Conservation (phyloP, 305 asterid species). For the Fraxinus xanthoxyloides region DNA sequence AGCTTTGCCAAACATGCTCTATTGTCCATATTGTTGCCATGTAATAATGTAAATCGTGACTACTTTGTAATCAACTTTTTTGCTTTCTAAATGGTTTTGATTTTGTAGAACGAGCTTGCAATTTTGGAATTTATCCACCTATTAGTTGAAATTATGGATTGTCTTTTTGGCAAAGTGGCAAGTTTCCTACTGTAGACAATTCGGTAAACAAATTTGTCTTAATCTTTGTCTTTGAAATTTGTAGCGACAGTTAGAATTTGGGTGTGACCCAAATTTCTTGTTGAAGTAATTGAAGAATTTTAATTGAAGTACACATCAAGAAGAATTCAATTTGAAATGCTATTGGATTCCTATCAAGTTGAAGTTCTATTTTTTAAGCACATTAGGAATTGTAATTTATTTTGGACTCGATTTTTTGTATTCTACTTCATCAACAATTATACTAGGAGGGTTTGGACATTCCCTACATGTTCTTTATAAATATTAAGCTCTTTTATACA, state of each 20-base stretch:
- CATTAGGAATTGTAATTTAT: too few species aligned
- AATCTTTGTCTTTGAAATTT: not conserved
- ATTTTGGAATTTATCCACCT: conserved; percentile 92
- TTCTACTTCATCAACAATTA: too few species aligned
- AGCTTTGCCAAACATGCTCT: not conserved
- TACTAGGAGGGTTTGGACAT: too few species aligned
- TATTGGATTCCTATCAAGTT: too few species aligned
- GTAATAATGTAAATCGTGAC: not conserved
- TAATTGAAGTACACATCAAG: too few species aligned
- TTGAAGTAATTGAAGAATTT: too few species aligned
- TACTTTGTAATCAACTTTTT: not conserved
- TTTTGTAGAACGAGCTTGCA: conserved; percentile 88
- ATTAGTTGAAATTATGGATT: conserved; percentile 96
- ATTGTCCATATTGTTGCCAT: not conserved
- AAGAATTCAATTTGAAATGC: too few species aligned
- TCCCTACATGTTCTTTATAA: too few species aligned
- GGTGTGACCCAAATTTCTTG: too few species aligned
- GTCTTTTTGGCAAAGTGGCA: conserved; percentile 97
- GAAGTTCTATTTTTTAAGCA: too few species aligned
- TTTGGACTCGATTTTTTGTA: too few species aligned
- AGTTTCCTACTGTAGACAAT: conserved; percentile 20
- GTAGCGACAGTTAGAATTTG: not conserved
- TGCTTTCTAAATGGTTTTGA: conserved; percentile 13
- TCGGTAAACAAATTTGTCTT: not conserved
- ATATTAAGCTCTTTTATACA: too few species aligned